Evolutionary conservation across 441 rosid genomes (phyloP).

Genomic region (Euphorbia schlechtendalii): DNA sequence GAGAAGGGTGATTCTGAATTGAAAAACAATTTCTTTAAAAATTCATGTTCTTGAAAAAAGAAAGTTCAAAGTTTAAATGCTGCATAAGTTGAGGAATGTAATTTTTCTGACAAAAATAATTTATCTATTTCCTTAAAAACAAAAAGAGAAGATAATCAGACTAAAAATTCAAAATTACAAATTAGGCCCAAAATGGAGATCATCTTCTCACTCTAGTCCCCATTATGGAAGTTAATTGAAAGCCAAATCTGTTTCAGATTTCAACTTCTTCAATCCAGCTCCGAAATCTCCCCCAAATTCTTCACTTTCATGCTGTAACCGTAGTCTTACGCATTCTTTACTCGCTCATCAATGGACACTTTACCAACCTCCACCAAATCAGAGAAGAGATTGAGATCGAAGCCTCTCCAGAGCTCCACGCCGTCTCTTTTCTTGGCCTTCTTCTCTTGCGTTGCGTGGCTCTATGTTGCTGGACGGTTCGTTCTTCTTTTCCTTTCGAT

Average conservation of each 20-base stretch:
- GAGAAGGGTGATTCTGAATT: no score
- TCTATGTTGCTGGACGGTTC: constrained; percentile 95
- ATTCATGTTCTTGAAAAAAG: no score
- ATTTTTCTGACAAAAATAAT: neutral
- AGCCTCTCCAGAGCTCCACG: constrained; percentile 58
- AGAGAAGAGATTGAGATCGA: constrained; percentile 79
- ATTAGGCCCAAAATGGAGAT: neutral
- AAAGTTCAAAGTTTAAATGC: no score
- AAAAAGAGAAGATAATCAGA: neutral
- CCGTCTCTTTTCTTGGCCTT: constrained; percentile 77
- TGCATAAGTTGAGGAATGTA: neutral
- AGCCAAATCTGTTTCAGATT: constrained; percentile 15
- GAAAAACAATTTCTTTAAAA: no score
- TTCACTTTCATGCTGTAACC: neutral
- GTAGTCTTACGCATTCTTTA: neutral
- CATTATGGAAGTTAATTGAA: constrained; percentile 7
- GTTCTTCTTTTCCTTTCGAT: constrained; percentile 17
- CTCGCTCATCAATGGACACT: constrained; percentile 42
- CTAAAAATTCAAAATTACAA: neutral
- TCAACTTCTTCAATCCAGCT: neutral
- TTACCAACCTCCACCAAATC: constrained; percentile 64
- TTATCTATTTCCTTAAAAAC: neutral
- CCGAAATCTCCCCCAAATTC: constrained; percentile 1
- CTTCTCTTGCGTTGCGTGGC: constrained; percentile 98
- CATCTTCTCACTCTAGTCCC: neutral